Evolutionary conservation across 2,329 filamentous ascomycete species (phyloP), one percentile per base, ranked within the genome.

Genomic region (Chrysosphaeria jannelii): DNA sequence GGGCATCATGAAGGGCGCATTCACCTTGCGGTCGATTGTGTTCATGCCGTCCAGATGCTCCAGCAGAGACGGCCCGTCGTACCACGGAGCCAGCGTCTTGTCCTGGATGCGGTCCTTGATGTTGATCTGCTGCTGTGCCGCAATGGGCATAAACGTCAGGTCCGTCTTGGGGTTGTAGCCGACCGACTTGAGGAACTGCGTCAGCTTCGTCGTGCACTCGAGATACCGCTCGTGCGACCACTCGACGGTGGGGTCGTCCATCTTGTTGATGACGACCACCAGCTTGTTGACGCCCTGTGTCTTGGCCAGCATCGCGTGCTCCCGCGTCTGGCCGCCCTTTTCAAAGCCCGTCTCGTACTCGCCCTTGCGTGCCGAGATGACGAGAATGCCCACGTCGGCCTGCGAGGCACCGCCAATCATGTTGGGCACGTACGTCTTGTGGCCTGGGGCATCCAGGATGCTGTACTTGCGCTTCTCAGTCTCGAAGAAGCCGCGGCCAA

Each of bases 1-100:
- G 6, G 85, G 74, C 79, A 97, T 91, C 85, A 97, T 93, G 57
- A 97, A 93, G n/a, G 85, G 81, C 2, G 85, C 85, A 36, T 90
- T 90, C 36, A 91, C 48, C 53, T 93, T 97, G 36, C 85, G 75
- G 44, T 97, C 81, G 19, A 91, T 59, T 8, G 81, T 65, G 27
- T 30, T 26, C 34, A 35, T 35, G 23, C 26, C 23, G 42, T 91
- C 81, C n/a, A 97, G 63, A 45, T 79, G 91, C 45, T 93, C 81
- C 11, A 97, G 65, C 22, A 97, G 60, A 11, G 79, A 85, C 7
- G 81, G 81, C 0, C 79, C 78, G 19, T 74, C 56, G 41, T 76
- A 88, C 75, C 78, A 97, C 6, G 74, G 60, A 19, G 62, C 66
- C 4, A 75, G 33, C 3, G 65, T 67, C 40, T 70, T 65, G 11